Conservation (phyloP, 1,284 basidiomycete genomes). For the Microbotryomycetes sp. region DNA sequence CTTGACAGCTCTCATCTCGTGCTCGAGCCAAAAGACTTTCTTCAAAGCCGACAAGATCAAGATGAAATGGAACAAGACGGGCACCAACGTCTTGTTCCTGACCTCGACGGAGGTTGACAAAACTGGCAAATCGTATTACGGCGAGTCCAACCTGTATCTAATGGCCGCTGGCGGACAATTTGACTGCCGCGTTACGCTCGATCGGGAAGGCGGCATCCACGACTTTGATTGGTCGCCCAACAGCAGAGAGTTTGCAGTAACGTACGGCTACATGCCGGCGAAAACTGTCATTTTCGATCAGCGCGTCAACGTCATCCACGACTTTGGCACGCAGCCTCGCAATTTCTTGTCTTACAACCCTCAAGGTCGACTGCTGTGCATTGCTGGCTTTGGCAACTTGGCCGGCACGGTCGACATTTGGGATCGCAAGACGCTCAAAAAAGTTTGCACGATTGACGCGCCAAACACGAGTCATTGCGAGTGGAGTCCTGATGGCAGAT, state of each 20-base stretch:
- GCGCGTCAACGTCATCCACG: conserved; percentile 77
- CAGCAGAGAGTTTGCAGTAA: conserved; percentile 80
- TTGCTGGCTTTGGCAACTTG: conserved; percentile 94
- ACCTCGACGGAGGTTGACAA: conserved; percentile 96
- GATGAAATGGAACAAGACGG: conserved; percentile 94
- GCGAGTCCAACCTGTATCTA: conserved; percentile 91
- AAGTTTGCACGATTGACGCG: conserved; percentile 79
- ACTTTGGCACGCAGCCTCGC: conserved; percentile 80
- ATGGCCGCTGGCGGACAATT: conserved; percentile 92
- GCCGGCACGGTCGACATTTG: conserved; percentile 88
- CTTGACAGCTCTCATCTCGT: conserved; percentile 55
- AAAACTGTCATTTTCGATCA: conserved; percentile 87
- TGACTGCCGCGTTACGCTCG: conserved; percentile 78
- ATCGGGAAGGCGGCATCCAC: conserved; percentile 96
- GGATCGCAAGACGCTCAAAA: conserved; percentile 77
- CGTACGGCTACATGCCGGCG: conserved; percentile 95
- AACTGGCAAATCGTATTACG: conserved; percentile 96
- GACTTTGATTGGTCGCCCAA: conserved; percentile 98
- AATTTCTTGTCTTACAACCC: conserved; percentile 95
- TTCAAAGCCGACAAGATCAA: conserved; percentile 91
- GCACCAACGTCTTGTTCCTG: conserved; percentile 62
- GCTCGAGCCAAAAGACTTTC: conserved; percentile 74
- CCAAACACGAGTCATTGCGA: conserved; percentile 89
- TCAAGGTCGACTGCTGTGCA: conserved; percentile 76
- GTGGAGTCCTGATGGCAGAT: conserved; percentile 91